Conservation (phyloP, 192 early-diverging fungal species). For the Coemansia sp. region DNA sequence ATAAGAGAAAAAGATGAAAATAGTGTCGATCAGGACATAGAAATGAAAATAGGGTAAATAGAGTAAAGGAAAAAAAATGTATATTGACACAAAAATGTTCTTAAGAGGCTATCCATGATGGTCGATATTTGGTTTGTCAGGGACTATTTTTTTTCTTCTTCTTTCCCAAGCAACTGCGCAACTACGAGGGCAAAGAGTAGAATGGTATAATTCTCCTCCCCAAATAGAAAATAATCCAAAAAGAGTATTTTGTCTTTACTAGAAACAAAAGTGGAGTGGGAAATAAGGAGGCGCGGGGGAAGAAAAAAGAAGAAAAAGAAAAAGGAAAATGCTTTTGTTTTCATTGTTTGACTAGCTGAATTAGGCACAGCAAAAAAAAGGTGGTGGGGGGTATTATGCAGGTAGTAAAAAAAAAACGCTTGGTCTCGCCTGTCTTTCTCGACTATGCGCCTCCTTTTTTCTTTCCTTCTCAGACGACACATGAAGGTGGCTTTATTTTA, state of each 20-base stretch:
- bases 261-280: background rate
- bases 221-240: background rate
- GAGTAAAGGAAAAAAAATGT: background rate
- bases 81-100: background rate
- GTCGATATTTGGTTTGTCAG: background rate
- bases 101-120: background rate
- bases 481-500: slow-evolving; percentile 3
- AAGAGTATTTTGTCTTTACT: background rate
- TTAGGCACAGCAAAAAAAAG: background rate
- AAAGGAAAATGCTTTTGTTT: background rate
- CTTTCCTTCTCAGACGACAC: background rate
- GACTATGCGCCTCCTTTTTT: background rate
- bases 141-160: background rate
- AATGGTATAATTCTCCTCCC: background rate
- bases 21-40: background rate
- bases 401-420: background rate
- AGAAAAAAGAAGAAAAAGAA: background rate
- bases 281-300: background rate
- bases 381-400: background rate
- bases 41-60: background rate
- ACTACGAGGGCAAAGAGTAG: background rate
- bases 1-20: background rate
- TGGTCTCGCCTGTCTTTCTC: background rate
- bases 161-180: background rate
- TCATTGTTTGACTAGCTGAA: background rate